Evolutionary conservation across 2,329 filamentous ascomycete genomes (phyloP), one percentile per base, ranked within the genome.

Genomic region (Aspergillus tanneri): DNA sequence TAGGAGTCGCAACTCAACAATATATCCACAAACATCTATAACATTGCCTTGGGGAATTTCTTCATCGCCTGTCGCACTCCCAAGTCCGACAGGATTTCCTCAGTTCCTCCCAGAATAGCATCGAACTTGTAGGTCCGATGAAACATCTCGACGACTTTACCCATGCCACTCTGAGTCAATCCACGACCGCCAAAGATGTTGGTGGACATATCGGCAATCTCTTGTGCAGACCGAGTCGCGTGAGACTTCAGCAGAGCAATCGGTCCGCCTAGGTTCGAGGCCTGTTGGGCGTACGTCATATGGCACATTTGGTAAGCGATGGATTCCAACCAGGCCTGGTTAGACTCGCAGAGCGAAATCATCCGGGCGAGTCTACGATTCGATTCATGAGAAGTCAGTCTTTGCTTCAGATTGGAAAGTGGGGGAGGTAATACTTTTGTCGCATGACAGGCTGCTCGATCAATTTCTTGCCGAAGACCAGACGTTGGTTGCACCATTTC

Each of bases 301-400:
- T 89, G 78, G 74, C 81, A 86, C 89, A 95, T 95, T 66, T 95
- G 89, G 74, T 90, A 89, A 16, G 88, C 90, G 63, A 93, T 84
- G 34, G 81, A 83, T 69, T 95, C 89, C 40, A 93, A 80, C 88
- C 88, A 95, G 16, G 88, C 81, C 69, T 95, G 89, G 71, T 87
- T 86, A n/a, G 87, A 79, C 69, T 95, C 89, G 57, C 84, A 81
- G 41, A 87, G 82, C 4, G 87, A 82, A 57, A 95, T 93, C 88
- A 95, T 93, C 66, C 88, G 88, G 52, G 89, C 89, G 48, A 95
- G 82, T 58, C 81, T 85, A 18, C 49, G 3, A 11, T 24, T 14
- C 14, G 22, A 48, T n/a, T n/a, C 38, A 44, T 48, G 43, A 11
- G 45, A 22, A 10, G 19, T 38, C 28, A 32, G 24, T 23, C 24